Evolutionary conservation across 2,329 filamentous ascomycete species (phyloP).

Genomic region (Ceratocystis eucalypticola): DNA sequence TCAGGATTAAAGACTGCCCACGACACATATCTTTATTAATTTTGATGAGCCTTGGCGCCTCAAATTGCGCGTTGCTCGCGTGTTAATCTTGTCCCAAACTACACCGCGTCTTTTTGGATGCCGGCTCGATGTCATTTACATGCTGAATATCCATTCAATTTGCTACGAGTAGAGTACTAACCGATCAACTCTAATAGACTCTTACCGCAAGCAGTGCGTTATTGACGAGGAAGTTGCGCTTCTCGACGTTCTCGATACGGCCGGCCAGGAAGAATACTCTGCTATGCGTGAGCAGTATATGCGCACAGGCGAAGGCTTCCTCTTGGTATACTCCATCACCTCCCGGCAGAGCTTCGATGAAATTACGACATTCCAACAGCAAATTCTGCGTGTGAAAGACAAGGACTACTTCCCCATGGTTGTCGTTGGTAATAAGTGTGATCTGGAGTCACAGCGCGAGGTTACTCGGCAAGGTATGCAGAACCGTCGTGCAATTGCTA

Average conservation of each 20-base stretch:
- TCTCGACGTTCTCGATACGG: slow-evolving; percentile 94
- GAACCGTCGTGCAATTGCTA: slow-evolving; percentile 6
- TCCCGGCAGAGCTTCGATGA: slow-evolving; percentile 96
- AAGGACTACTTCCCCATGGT: slow-evolving; percentile 99
- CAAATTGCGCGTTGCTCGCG: background rate
- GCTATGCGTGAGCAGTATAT: slow-evolving; percentile 99
- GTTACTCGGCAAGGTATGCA: slow-evolving; percentile 77
- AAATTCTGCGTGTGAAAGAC: slow-evolving; percentile 96
- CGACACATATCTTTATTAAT: background rate
- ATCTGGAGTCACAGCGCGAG: slow-evolving; percentile 84
- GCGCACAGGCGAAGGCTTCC: slow-evolving; percentile 94
- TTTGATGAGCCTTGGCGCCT: background rate
- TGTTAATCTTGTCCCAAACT: background rate
- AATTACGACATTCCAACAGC: slow-evolving; percentile 96
- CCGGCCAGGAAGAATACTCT: slow-evolving; percentile 97
- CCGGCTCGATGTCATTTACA: background rate
- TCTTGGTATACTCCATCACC: slow-evolving; percentile 96
- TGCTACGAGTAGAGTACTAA: background rate
- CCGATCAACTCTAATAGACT: slow-evolving; percentile 47
- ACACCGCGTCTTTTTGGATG: background rate
- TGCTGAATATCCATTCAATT: background rate
- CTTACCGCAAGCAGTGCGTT: slow-evolving; percentile 98
- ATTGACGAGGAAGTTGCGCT: slow-evolving; percentile 97
- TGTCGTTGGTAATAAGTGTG: slow-evolving; percentile 97
- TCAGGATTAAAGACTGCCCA: too few relatives aligned